Evolutionary conservation across 306 rosid genomes (phyloP), one percentile per base, ranked within the genome.

Genomic region (Vigna hirtella): DNA sequence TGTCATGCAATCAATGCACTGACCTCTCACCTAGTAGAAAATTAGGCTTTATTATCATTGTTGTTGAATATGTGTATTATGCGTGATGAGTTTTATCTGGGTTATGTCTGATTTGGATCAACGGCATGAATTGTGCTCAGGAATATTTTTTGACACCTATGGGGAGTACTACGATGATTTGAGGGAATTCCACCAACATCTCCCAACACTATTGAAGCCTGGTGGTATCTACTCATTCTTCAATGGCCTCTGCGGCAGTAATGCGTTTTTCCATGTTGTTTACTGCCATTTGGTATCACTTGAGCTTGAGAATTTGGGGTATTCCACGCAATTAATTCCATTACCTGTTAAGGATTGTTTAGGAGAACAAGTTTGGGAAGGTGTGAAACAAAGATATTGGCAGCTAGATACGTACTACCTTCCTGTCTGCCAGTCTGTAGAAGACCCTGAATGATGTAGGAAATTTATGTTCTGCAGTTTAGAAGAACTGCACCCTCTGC

Each of bases 341-440:
- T 74, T 93, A 87, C 97, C 99, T 18, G 98, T 95, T 73, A 93
- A 91, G 88, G 94, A 91, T 81, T 93, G 99, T 77, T 82, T 93
- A 85, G 96, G 90, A 63, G 94, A 87, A 49, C 70, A 91, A 79
- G 90, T 91, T 47, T 91, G 99, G 99, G 90, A 93, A 86, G 98
- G 96, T 83, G 96, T 95, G 77, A 93, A 91, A 83, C 99, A 93
- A 70, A 89, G 85, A 86, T 95, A 95, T 79, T 95, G 99, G 99
- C 98, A 95, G 78, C 98, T 95, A 69, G 96, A 95, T 86, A 90
- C 92, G 5, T 93, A 95, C 83, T 87, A 88, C 84, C 98, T 95
- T 75, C 98, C 98, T 45, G 96, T 92, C 77, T 89, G 90, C 85
- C 98, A 95, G 88, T 81, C 89, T 67, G 15, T 71, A 13, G 85